Evolutionary conservation across 176 grass and related monocot genomes (phyloP).

Genomic region (Oryza rufipogon): DNA sequence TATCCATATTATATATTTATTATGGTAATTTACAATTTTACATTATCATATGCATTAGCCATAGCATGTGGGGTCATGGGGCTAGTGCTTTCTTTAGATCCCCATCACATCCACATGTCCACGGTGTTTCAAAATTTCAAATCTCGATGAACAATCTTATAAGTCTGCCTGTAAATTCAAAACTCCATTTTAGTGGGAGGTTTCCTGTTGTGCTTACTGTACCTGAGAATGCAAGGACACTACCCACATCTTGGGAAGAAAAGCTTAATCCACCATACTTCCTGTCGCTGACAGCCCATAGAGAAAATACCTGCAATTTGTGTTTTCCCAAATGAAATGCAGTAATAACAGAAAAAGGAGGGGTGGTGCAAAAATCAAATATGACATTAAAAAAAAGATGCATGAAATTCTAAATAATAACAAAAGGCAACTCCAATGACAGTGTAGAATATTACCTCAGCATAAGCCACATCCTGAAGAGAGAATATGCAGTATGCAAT

Average conservation of each 20-base stretch:
- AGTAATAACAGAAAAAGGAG: slow-evolving; percentile 28
- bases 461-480: slow-evolving; percentile 90
- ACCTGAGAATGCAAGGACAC: slow-evolving; percentile 85
- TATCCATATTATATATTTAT: slow-evolving; percentile 14
- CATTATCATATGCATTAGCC: background rate
- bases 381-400: background rate
- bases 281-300: slow-evolving; percentile 87
- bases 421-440: too few species aligned
- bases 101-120: background rate
- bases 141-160: background rate
- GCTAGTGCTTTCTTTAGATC: background rate
- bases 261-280: slow-evolving; percentile 89
- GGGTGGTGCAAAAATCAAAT: background rate
- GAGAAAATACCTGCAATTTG: slow-evolving; percentile 77
- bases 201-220: slow-evolving; percentile 18
- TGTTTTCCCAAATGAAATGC: slow-evolving; percentile 34
- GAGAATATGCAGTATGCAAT: slow-evolving; percentile 89
- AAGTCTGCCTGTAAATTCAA: background rate
- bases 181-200: background rate
- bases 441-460: slow-evolving; percentile 58
- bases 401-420: slow-evolving; percentile 10
- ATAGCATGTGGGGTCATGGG: background rate
- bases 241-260: slow-evolving; percentile 81
- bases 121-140: slow-evolving; percentile 15
- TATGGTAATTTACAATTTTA: background rate